Percentiles rank a stretch among this genome's conserved stretches.
phyloP scores from a whole-genome alignment of 495 filamentous ascomycete genomes.

The Evansstolkia leycettana region DNA sequence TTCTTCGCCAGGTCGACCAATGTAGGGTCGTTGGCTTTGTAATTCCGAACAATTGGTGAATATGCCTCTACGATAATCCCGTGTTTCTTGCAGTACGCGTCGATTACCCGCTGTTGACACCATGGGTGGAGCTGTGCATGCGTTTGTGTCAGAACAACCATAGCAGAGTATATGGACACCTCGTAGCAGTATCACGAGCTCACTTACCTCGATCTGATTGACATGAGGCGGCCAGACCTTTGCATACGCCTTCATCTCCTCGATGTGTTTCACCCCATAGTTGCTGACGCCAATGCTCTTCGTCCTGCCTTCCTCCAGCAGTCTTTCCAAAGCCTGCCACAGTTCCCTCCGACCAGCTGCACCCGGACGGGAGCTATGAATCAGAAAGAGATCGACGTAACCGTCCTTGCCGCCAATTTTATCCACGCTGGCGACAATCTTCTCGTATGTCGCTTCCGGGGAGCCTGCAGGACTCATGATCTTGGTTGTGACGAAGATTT shows the following conservation, averaged over 20 bases:
- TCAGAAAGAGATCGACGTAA: slow-evolving; percentile 60
- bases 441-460: slow-evolving; percentile 44
- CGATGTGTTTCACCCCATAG: slow-evolving; percentile 48
- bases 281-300: slow-evolving; percentile 62
- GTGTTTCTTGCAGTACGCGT: slow-evolving; percentile 46
- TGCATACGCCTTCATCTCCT: slow-evolving; percentile 49
- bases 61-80: slow-evolving; percentile 57
- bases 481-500: slow-evolving; percentile 59
- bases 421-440: slow-evolving; percentile 45
- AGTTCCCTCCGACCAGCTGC: slow-evolving; percentile 40
- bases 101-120: slow-evolving; percentile 50
- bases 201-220: slow-evolving; percentile 55
- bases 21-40: slow-evolving; percentile 44
- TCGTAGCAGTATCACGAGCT: no score
- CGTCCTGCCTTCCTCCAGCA: slow-evolving; percentile 43
- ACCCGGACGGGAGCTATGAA: slow-evolving; percentile 49
- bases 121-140: slow-evolving; percentile 49
- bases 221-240: slow-evolving; percentile 53
- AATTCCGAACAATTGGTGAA: slow-evolving; percentile 49
- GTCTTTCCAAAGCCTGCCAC: slow-evolving; percentile 54
- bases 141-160: neutral
- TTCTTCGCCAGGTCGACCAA: slow-evolving; percentile 40
- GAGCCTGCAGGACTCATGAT: slow-evolving; percentile 45
- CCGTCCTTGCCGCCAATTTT: slow-evolving; percentile 46
- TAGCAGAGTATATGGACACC: no score